Evolutionary conservation across 345 rosid genomes (phyloP).

Genomic region (Clarkia xantiana): DNA sequence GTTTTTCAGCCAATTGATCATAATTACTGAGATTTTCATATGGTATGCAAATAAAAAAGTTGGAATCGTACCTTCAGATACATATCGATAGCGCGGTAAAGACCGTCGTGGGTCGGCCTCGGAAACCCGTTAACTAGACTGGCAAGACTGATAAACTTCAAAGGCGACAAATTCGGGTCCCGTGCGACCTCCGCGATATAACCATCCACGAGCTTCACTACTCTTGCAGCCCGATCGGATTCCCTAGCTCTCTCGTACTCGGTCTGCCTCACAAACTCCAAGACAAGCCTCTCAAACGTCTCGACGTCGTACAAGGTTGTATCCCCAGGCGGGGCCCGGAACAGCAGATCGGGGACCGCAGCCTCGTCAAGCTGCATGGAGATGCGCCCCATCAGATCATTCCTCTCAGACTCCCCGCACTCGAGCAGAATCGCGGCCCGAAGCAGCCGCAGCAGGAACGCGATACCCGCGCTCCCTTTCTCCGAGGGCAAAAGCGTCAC

Average conservation of each 20-base stretch:
- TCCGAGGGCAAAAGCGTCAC: constrained; percentile 37
- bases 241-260: constrained; percentile 15
- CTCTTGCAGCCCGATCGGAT: constrained; percentile 28
- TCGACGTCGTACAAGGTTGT: constrained; percentile 36
- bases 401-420: constrained; percentile 33
- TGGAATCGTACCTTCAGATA: constrained; percentile 39
- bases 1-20: no score
- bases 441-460: constrained; percentile 39
- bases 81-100: constrained; percentile 69
- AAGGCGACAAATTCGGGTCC: constrained; percentile 31
- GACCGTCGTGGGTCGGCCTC: constrained; percentile 46
- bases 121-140: constrained; percentile 30
- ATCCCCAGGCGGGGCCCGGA: constrained; percentile 30
- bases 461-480: constrained; percentile 29
- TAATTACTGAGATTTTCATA: no score
- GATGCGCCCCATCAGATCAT: constrained; percentile 27
- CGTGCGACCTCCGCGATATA: constrained; percentile 52
- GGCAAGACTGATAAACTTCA: constrained; percentile 28
- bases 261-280: constrained; percentile 24
- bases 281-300: constrained; percentile 38
- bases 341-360: constrained; percentile 25
- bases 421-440: constrained; percentile 31
- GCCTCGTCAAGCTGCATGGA: constrained; percentile 51
- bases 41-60: background rate
- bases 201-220: constrained; percentile 46